Evolutionary conservation across 1,139 yeast genomes (phyloP).

Genomic region (Nakaseomyces nivariensis): DNA sequence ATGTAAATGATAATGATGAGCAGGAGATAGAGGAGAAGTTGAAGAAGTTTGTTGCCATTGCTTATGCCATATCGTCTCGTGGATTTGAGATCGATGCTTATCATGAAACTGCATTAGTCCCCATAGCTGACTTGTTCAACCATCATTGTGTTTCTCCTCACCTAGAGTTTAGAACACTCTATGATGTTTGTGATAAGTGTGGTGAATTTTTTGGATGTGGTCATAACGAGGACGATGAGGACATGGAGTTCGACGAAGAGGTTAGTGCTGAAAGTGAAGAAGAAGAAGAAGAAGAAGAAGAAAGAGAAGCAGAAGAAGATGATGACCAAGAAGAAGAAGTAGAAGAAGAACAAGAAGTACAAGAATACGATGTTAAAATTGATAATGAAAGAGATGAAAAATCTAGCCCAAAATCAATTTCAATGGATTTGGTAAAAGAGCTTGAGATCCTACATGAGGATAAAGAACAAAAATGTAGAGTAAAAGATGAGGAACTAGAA

Average conservation of each 20-base stretch:
- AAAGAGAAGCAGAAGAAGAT: slow-evolving; percentile 13
- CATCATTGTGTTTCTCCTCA: slow-evolving; percentile 48
- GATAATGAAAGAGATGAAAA: slow-evolving; percentile 7
- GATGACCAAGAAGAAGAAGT: slow-evolving; percentile 4
- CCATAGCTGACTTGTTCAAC: slow-evolving; percentile 85
- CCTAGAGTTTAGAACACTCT: slow-evolving; percentile 66
- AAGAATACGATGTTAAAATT: slow-evolving; percentile 14
- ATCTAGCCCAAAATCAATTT: slow-evolving; percentile 9
- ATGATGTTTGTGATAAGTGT: slow-evolving; percentile 62
- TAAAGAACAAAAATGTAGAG: slow-evolving; percentile 10
- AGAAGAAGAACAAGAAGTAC: slow-evolving; percentile 14
- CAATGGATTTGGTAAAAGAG: not conserved
- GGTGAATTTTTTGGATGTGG: slow-evolving; percentile 55
- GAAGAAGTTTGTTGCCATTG: slow-evolving; percentile 40
- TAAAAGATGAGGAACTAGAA: slow-evolving; percentile 31
- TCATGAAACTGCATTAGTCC: slow-evolving; percentile 70
- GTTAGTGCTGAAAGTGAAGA: slow-evolving; percentile 18
- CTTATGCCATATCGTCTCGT: slow-evolving; percentile 59
- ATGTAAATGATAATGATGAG: slow-evolving; percentile 12
- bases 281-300: slow-evolving; percentile 17
- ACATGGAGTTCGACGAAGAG: slow-evolving; percentile 15
- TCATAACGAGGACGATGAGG: slow-evolving; percentile 31
- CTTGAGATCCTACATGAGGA: slow-evolving; percentile 12
- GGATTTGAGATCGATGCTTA: slow-evolving; percentile 72
- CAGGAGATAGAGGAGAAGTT: slow-evolving; percentile 24